Percentiles rank a stretch among this genome's conserved stretches.
phyloP scores from a whole-genome alignment of 768 basidiomycete species.

The Pholiota microspora region DNA sequence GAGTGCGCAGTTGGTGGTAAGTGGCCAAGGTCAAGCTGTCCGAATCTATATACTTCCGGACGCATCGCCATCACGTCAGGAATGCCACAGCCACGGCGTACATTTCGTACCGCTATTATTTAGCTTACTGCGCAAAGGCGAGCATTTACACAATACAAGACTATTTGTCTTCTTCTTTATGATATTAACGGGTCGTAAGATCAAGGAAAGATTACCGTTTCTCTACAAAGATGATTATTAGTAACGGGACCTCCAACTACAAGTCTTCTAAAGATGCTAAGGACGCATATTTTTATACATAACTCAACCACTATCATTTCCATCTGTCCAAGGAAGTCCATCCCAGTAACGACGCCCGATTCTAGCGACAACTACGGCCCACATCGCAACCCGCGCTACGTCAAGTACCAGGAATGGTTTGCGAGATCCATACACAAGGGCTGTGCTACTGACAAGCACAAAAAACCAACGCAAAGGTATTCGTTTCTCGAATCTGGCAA shows the following conservation, averaged over 20 bases:
- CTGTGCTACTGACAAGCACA: conserved; percentile 42
- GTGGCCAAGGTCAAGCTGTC: not conserved
- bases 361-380: conserved; percentile 41
- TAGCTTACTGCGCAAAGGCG: too few relatives aligned
- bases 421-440: conserved; percentile 69
- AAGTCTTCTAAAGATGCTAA: not conserved
- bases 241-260: too few relatives aligned
- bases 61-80: conserved; percentile 1
- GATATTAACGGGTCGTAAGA: too few relatives aligned
- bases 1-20: not conserved
- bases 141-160: too few relatives aligned
- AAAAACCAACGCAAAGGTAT: conserved; percentile 56
- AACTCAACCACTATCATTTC: not conserved
- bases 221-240: too few relatives aligned
- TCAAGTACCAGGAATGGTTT: conserved; percentile 68
- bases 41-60: not conserved
- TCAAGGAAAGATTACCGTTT: too few relatives aligned
- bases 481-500: conserved; percentile 36
- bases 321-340: conserved; percentile 29
- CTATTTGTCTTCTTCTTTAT: too few relatives aligned
- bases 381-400: conserved; percentile 46
- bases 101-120: too few relatives aligned
- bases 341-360: conserved; percentile 53
- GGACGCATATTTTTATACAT: not conserved
- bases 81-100: not conserved